Conservation (phyloP, 2,329 filamentous ascomycete species). For the Penicillium sp. region DNA sequence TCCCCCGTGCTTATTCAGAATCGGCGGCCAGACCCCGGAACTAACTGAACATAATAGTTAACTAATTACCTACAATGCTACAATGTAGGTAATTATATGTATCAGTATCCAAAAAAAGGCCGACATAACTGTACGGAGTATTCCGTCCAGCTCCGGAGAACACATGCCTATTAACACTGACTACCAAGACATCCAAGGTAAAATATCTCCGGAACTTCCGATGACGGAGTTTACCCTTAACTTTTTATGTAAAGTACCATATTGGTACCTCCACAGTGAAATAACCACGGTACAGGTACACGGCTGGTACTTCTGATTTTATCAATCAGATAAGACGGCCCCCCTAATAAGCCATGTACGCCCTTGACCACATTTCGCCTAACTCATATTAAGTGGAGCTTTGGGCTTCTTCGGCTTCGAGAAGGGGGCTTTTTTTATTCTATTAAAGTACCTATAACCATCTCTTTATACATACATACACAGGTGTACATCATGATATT, state of each 20-base stretch:
- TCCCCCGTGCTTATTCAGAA: background rate
- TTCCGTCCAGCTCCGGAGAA: background rate
- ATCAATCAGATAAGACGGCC: slow-evolving; percentile 8
- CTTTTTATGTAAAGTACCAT: background rate
- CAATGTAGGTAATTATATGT: no score
- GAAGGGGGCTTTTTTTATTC: background rate
- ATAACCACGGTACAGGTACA: background rate
- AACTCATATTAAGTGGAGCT: slow-evolving; percentile 4
- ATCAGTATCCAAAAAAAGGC: background rate
- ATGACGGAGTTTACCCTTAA: slow-evolving; percentile 3
- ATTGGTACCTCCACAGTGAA: background rate
- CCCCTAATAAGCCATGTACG: background rate
- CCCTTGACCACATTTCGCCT: slow-evolving; percentile 5
- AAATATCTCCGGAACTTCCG: slow-evolving; percentile 1
- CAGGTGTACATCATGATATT: background rate
- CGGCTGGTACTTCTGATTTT: background rate
- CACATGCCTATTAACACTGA: background rate
- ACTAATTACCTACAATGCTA: no score
- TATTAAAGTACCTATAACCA: no score
- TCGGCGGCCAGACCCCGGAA: background rate
- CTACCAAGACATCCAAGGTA: background rate
- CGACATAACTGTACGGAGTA: background rate
- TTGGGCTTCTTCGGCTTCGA: background rate
- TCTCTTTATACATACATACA: background rate
- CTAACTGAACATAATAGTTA: no score